A percentile compares a stretch with the other conserved stretches of the same genome.
phyloP scores from a whole-genome alignment of 169 alveolate species.

The Cryptosporidium ubiquitum region DNA sequence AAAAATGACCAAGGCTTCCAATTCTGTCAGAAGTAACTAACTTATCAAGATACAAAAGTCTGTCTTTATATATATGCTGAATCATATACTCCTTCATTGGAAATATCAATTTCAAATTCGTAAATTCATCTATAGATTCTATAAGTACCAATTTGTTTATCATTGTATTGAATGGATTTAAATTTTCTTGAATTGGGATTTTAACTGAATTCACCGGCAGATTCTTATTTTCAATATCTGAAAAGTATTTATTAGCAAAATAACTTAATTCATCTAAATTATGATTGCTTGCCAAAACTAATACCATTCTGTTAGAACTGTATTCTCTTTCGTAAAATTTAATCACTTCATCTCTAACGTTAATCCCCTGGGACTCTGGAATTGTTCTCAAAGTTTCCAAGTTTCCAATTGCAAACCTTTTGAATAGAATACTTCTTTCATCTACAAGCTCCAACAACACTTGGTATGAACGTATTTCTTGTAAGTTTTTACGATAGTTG shows the following conservation, averaged over 20 bases:
- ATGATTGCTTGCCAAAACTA: conserved; percentile 78
- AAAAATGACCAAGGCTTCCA: not conserved
- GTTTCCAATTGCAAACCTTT: conserved; percentile 81
- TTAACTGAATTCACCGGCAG: not conserved
- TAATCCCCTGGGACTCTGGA: conserved; percentile 66
- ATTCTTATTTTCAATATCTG: conserved; percentile 31
- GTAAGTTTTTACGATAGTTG: conserved; percentile 74
- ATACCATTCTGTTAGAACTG: conserved; percentile 81
- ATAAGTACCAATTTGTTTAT: not conserved
- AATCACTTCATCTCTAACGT: conserved; percentile 79
- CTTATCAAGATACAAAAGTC: not conserved
- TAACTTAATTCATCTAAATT: conserved; percentile 68
- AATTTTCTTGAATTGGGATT: not conserved
- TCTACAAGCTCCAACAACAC: conserved; percentile 20
- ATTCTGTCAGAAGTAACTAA: not conserved
- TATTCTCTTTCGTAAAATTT: conserved; percentile 79
- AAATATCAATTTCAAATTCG: conserved; percentile 8
- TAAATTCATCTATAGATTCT: not conserved
- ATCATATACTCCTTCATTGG: conserved; percentile 35
- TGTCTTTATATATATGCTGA: not conserved
- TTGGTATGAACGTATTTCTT: conserved; percentile 42
- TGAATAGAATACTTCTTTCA: conserved; percentile 69
- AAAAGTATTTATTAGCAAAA: conserved; percentile 23
- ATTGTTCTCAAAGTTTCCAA: conserved; percentile 75
- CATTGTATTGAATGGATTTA: conserved; percentile 19